Evolutionary conservation across 352 stramenopile species (phyloP).

Genomic region (Phytophthora niederhauseri): DNA sequence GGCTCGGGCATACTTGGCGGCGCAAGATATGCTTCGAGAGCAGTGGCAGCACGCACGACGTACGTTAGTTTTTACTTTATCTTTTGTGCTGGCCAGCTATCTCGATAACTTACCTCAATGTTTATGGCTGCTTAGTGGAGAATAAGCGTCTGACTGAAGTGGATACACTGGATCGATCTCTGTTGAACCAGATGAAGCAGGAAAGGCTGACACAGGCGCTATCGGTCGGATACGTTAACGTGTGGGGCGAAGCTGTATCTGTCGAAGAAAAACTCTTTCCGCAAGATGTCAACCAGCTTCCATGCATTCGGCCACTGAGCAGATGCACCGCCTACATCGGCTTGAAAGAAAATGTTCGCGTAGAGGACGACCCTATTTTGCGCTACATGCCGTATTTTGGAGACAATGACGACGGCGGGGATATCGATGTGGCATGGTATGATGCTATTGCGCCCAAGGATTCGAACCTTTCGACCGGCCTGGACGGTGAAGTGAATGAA

Average conservation of each 20-base stretch:
- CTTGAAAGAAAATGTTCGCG: constrained; percentile 71
- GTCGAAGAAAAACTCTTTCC: constrained; percentile 28
- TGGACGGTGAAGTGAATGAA: constrained; percentile 76
- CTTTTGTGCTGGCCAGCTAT: background rate
- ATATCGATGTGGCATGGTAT: constrained; percentile 79
- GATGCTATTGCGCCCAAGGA: constrained; percentile 52
- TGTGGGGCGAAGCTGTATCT: constrained; percentile 31
- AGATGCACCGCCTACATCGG: constrained; percentile 71
- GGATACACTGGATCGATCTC: constrained; percentile 33
- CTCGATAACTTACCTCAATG: constrained; percentile 1
- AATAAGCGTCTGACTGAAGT: constrained; percentile 29
- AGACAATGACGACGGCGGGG: constrained; percentile 86
- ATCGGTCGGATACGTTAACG: constrained; percentile 43
- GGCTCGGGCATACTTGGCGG: constrained; percentile 34
- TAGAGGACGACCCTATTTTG: constrained; percentile 91
- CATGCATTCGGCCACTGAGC: constrained; percentile 56
- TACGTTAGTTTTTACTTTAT: constrained; percentile 10
- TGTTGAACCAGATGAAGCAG: constrained; percentile 55
- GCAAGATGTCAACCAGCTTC: constrained; percentile 41
- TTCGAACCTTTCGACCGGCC: constrained; percentile 43
- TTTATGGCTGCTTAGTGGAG: constrained; percentile 18
- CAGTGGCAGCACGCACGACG: constrained; percentile 3
- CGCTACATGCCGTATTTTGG: constrained; percentile 93
- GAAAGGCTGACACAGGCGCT: constrained; percentile 31
- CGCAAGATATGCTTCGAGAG: constrained; percentile 20